Base-by-base conservation (phyloP, 129 eudicot genomes). In the Arctium lappa region DNA sequence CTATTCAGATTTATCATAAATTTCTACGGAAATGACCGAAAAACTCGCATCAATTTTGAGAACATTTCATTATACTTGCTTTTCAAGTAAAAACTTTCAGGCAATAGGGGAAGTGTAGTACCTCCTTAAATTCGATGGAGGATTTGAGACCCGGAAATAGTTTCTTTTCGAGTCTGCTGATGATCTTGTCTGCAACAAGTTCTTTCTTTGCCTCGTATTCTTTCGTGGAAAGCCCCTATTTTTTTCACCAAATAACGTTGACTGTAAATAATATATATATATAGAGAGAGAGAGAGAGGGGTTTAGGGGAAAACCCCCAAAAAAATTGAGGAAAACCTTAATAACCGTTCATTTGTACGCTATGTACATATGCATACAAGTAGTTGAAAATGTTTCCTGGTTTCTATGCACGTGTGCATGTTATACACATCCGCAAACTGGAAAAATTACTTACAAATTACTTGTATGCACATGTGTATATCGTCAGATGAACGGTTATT, bases 111-210 rank as follows among this genome's bases (percentile, higher is more conserved):
- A 80, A 68, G 70, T 68, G 5, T 71, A 10, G 73, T 89, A 91
- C 99, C 98, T 96, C 99, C 85, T 86, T 96, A 76, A 96, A 96
- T 42, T 88, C 86, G 72, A 96, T 86, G 63, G 95, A 89, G 31
- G 96, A 85, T 87, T 90, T 89, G 13, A 96, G 97, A 71, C 98
- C 99, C 16, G 99, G 99, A 88, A 96, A 96, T 63, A 96, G 85
- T 86, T 93, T 91, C 71, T 86, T 87, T 87, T 93, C 99, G 78
- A 96, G 89, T 88, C 99, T 88, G 91, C 92, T 77, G 72, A 96
- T 93, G 70, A 96, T 91, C 73, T 89, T 84, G 77, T 91, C 99
- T 2, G 99, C 98, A 65, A 96, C 89, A 82, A 90, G 86, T 85
- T 96, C 97, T 90, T 96, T 96, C 85, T 93, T 96, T 48, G 86